Percentiles rank a stretch among this genome's conserved stretches.
These are phyloP conservation scores for Withania somnifera DNA, from an alignment of 305 asterid species.

Conservation along the genomic window DNA sequence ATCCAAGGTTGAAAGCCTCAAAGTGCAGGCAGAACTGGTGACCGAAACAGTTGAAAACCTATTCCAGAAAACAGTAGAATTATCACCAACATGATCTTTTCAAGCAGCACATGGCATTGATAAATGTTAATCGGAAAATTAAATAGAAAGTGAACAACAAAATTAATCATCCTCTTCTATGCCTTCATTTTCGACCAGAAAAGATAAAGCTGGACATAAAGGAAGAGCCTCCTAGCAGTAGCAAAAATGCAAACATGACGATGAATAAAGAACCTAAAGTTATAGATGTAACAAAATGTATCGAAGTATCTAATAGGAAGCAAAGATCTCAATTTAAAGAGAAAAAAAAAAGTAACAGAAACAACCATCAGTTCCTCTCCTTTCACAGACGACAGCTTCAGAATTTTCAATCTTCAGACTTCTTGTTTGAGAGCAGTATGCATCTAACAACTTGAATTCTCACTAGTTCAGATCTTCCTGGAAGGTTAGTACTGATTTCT, in stretches of 20 bases:
- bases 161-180: neutral
- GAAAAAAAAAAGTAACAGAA: neutral
- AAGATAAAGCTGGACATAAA: neutral
- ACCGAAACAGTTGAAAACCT: slow-evolving; percentile 72
- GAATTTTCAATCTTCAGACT: neutral
- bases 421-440: too few species aligned
- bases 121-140: neutral
- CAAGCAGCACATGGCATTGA: neutral
- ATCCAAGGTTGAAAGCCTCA: slow-evolving; percentile 63
- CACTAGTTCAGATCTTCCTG: neutral
- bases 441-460: too few species aligned
- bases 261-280: neutral
- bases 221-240: neutral
- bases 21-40: slow-evolving; percentile 72
- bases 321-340: neutral
- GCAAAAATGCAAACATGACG: neutral
- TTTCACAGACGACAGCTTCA: neutral
- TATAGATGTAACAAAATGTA: neutral
- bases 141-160: neutral
- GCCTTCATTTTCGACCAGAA: neutral
- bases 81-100: neutral
- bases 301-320: neutral
- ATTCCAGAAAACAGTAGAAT: neutral
- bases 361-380: neutral
- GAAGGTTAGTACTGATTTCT: neutral